Evolutionary conservation across 306 rosid genomes (phyloP), one percentile per base, ranked within the genome.

Genomic region (Delonix regia): DNA sequence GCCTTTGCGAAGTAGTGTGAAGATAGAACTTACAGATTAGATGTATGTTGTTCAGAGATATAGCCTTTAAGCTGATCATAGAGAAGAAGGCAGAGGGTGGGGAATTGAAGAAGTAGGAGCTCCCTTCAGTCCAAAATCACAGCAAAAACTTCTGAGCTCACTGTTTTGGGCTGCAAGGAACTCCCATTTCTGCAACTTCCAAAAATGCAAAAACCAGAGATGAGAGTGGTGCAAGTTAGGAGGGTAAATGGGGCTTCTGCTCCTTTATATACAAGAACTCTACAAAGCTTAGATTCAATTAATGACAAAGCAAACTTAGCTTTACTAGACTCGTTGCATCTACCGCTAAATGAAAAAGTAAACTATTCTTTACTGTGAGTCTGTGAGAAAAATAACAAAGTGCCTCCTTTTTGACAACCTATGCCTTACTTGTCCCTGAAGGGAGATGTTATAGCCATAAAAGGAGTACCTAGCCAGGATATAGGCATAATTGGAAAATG

Each of bases 111-210:
- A 88, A 88, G 22, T 88, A 77, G 89, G 96, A 88, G 96, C 91
- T 82, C 96, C 90, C 93, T 90, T 88, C 90, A 87, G 91, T 88
- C 93, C 96, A 90, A 85, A 87, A 64, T 10, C 27, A 75, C 85
- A 74, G 56, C 84, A 68, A 42, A 71, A 73, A 47, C 28, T 27
- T 74, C 45, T 16, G 47, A 64, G 24, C 38, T 62, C 24, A 65
- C 55, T 78, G 81, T 76, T 90, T 87, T 90, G 91, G 88, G 86
- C 86, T 88, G 91, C 79, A 88, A 81, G 86, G 78, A 88, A 76
- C 86, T 66, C 89, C 85, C 71, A 75, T 87, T 88, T 90, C 92
- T 85, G 79, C 92, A 77, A 63, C 87, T 87, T 88, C 77, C 89
- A 57, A 34, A 53, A 15, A 30, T 27, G 13, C 0, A 24, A 78